Conservation (phyloP, 345 rosid species). For the Limnanthes douglasii region DNA sequence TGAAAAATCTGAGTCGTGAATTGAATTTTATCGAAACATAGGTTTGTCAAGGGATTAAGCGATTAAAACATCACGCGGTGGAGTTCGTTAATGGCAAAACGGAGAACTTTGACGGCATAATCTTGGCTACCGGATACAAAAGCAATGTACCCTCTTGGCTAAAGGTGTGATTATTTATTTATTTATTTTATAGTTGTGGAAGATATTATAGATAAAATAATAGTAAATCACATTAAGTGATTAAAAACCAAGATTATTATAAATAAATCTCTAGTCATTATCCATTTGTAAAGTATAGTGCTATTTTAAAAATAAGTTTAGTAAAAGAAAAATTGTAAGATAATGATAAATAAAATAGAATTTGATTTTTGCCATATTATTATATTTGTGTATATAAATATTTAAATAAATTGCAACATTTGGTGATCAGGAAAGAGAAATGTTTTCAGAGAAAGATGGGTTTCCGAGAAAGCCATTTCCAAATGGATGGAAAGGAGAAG, state of each 20-base stretch:
- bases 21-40: too few relatives aligned
- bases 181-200: too few relatives aligned
- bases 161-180: conserved; percentile 36
- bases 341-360: not conserved
- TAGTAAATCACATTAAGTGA: too few relatives aligned
- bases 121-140: conserved; percentile 90
- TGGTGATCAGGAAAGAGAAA: conserved; percentile 36
- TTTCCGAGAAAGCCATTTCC: conserved; percentile 60
- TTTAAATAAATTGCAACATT: too few relatives aligned
- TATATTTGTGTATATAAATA: too few relatives aligned
- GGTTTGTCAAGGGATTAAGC: conserved; percentile 54
- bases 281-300: too few relatives aligned
- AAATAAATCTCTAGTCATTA: too few relatives aligned
- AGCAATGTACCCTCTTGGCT: conserved; percentile 90
- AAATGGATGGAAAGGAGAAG: conserved; percentile 90
- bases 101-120: conserved; percentile 62
- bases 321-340: not conserved
- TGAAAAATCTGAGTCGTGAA: conserved; percentile 6
- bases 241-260: too few relatives aligned
- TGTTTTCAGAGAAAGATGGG: conserved; percentile 79
- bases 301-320: not conserved
- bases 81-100: conserved; percentile 50
- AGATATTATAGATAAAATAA: too few relatives aligned
- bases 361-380: too few relatives aligned
- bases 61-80: conserved; percentile 30